phyloP scores from a whole-genome alignment of 2,329 filamentous ascomycete species.

The Elsinoe fawcettii region DNA sequence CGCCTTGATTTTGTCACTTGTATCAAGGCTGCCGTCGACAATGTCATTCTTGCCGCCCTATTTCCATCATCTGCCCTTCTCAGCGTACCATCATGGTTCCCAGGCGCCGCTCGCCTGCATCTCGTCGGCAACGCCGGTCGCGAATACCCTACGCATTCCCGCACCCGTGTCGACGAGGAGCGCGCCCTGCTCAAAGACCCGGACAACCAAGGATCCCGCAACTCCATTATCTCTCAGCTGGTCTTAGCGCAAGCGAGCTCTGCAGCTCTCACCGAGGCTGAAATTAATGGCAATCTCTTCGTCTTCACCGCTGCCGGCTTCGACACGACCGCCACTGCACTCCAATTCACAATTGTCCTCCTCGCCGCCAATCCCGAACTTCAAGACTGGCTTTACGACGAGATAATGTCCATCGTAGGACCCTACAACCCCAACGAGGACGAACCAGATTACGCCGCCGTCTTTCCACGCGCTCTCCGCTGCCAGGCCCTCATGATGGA shows the following conservation, averaged over 20 bases:
- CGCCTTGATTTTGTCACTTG: slow-evolving; percentile 24
- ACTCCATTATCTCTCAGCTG: slow-evolving; percentile 2
- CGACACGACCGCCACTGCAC: slow-evolving; percentile 44
- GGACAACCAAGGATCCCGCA: background rate
- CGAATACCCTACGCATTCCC: slow-evolving; percentile 25
- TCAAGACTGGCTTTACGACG: slow-evolving; percentile 47
- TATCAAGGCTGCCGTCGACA: slow-evolving; percentile 23
- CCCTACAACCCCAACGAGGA: slow-evolving; percentile 23
- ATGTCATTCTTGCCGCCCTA: slow-evolving; percentile 21
- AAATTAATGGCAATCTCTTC: slow-evolving; percentile 41
- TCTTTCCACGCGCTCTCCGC: slow-evolving; percentile 36
- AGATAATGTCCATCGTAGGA: slow-evolving; percentile 29
- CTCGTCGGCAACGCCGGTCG: slow-evolving; percentile 21
- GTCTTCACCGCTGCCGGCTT: slow-evolving; percentile 42
- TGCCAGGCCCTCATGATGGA: slow-evolving; percentile 46
- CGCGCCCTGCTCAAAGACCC: background rate
- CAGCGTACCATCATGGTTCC: slow-evolving; percentile 22
- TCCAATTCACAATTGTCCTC: slow-evolving; percentile 41
- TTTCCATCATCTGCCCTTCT: slow-evolving; percentile 24
- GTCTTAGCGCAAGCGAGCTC: background rate
- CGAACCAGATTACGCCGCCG: slow-evolving; percentile 33
- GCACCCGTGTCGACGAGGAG: slow-evolving; percentile 22
- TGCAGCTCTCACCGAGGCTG: slow-evolving; percentile 29
- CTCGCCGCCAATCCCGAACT: slow-evolving; percentile 41
- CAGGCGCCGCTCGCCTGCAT: slow-evolving; percentile 21